Evolutionary conservation across 1,139 yeast species (phyloP), one percentile per base, ranked within the genome.

Genomic region (Magnusiomyces suaveolens): DNA sequence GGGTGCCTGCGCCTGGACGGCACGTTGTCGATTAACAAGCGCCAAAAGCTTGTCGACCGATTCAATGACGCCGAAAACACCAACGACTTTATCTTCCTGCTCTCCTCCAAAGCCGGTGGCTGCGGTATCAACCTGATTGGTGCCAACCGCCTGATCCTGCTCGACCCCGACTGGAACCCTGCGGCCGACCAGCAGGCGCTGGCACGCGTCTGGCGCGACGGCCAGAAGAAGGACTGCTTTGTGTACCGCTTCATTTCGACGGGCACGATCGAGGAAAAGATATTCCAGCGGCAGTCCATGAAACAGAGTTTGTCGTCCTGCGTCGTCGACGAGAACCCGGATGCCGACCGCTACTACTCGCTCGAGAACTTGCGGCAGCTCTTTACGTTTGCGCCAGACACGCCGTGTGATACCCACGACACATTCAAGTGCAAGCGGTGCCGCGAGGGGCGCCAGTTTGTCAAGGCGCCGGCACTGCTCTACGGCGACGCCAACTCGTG

Each of bases 101-200:
- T 92, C 54, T 88, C 96, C 64, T 87, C 96, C 12, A 94, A 92
- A 69, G 99, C 99, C 0, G 99, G 99, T 62, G 99, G 99, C 0
- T 92, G 98, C 74, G 99, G 99, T 69, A 88, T 92, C 66, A 92
- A 92, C 66, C 77, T 92, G 61, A 92, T 92, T 64, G 98, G 98
- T 10, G 99, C 98, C 10, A 92, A 94, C 64, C 76, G 98, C 59
- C 75, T 92, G 58, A 81, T 92, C 32, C 74, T 92, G 55, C 76
- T 92, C 64, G 99, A 92, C 67, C 98, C 98, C 0, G 98, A 94
- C 69, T 92, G 98, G 98, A 92, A 92, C 64, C 98, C 98, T 0
- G 98, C 98, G 0, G 86, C 97, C 1, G 98, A 92, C 67, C 98
- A 92, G 68, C 98, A 92, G 71, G 98, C 98, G 0, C 75, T 92